Conservation (phyloP, 2,329 filamentous ascomycete genomes). For the Colletotrichum sp. region DNA sequence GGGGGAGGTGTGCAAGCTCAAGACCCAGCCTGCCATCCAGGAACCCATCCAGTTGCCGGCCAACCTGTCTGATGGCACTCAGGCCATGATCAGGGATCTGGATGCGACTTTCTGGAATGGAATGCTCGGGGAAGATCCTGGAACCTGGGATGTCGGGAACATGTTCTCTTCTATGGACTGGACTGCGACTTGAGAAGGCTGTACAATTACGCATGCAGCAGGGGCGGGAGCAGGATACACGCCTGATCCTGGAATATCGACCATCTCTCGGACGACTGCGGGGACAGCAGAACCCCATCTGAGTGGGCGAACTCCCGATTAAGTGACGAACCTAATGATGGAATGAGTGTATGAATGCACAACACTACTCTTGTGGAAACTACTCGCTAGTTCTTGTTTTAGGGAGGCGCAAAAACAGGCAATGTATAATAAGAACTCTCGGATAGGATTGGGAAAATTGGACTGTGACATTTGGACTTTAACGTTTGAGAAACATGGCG, state of each 20-base stretch:
- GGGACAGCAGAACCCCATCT: not conserved
- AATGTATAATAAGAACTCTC: not conserved
- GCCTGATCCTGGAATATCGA: not conserved
- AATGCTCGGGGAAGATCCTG: constrained; percentile 9
- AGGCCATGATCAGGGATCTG: constrained; percentile 30
- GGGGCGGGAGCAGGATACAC: not conserved
- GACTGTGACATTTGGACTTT: not conserved
- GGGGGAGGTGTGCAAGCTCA: constrained; percentile 7
- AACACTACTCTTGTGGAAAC: not conserved
- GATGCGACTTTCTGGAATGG: constrained; percentile 26
- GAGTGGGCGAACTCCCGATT: not conserved
- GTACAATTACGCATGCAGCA: not conserved
- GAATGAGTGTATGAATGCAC: not conserved
- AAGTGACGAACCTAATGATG: not conserved
- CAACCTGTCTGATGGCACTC: constrained; percentile 24
- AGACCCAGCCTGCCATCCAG: not conserved
- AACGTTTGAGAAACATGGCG: not conserved
- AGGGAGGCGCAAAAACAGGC: not conserved
- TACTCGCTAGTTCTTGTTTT: not conserved
- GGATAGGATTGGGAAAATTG: not conserved
- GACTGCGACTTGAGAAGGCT: constrained; percentile 4
- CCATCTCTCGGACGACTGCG: not conserved
- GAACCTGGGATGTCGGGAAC: not conserved
- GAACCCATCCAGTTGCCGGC: constrained; percentile 6
- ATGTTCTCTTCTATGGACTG: constrained; percentile 19